Evolutionary conservation across 225 moss, liverwort and hornwort genomes (phyloP).

Genomic region (Polytrichum formosum): DNA sequence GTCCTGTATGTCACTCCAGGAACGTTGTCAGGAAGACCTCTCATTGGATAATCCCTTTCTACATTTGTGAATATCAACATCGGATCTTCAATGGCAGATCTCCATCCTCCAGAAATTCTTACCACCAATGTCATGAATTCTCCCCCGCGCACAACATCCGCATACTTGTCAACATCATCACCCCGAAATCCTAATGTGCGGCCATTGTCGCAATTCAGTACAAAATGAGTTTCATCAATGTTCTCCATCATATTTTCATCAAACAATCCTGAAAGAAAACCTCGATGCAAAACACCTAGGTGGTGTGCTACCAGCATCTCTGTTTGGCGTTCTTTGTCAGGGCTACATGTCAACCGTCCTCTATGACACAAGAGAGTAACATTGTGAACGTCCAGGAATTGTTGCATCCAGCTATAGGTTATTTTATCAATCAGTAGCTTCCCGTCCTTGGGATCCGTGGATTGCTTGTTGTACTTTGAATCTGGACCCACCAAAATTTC

Average conservation of each 20-base stretch:
- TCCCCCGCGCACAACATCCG: conserved; percentile 3
- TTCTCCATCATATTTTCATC: conserved; percentile 12
- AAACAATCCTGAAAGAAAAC: neutral
- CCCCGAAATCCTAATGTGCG: conserved; percentile 2
- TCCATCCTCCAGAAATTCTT: neutral
- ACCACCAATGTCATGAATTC: conserved; percentile 13
- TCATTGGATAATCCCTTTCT: neutral
- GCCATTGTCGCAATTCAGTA: conserved; percentile 6
- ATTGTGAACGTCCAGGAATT: conserved; percentile 1
- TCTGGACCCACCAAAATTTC: neutral
- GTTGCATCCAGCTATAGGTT: conserved; percentile 11
- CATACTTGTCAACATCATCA: conserved; percentile 13
- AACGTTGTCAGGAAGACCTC: neutral
- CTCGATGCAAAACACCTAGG: conserved; percentile 3
- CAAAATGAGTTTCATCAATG: conserved; percentile 10
- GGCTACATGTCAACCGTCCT: conserved; percentile 4
- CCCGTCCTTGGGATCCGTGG: neutral
- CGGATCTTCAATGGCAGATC: neutral
- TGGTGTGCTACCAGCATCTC: conserved; percentile 8
- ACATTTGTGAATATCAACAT: conserved; percentile 4
- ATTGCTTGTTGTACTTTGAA: neutral
- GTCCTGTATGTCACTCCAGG: conserved; percentile 2
- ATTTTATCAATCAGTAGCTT: neutral
- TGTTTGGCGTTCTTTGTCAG: conserved; percentile 1
- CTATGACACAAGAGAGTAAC: neutral